Evolutionary conservation across 495 filamentous ascomycete genomes (phyloP), one percentile per base, ranked within the genome.

Genomic region (Xylaria scruposa): DNA sequence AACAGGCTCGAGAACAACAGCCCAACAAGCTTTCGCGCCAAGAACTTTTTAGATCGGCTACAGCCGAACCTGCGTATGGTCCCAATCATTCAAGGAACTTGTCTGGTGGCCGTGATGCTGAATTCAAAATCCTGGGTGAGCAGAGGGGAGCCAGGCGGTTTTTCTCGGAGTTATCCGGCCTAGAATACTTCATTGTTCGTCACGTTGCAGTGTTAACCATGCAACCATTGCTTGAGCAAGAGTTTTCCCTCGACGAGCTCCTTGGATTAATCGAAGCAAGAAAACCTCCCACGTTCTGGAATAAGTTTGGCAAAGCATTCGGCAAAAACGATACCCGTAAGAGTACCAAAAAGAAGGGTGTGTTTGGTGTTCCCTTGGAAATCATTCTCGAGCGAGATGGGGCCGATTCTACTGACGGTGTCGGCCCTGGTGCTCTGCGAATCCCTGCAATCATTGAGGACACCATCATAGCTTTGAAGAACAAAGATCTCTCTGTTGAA

Each of bases 401-500:
- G 49, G 95, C 94, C 40, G 96, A 99, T 78, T 97, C 94, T 8
- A 97, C 94, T 10, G 93, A 97, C 78, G 97, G 97, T 29, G 92
- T 99, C 69, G 96, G 97, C 10, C 96, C 96, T 21, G 95, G 94
- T 46, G 90, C 92, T 62, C 85, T 99, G 38, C 90, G 92, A 68
- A 92, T 98, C 49, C 96, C 96, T 17, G 90, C 92, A 2, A 85
- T 99, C 68, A 87, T 99, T 46, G 94, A 98, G 77, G 97, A 98
- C 76, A 89, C 94, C 33, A 89, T 98, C 17, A 92, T 92, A 6
- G 93, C 95, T 36, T 96, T 99, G 93, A 90, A 93, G 73, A 95
- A 94, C 78, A 99, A 98, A 94, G 96, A 99, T 81, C 97, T 99
- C 87, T 97, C 94, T 21, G 93, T 98, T 9, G 96, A 99, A 78